phyloP scores from a whole-genome alignment of 345 rosid species.

The Melaleuca alternifolia region DNA sequence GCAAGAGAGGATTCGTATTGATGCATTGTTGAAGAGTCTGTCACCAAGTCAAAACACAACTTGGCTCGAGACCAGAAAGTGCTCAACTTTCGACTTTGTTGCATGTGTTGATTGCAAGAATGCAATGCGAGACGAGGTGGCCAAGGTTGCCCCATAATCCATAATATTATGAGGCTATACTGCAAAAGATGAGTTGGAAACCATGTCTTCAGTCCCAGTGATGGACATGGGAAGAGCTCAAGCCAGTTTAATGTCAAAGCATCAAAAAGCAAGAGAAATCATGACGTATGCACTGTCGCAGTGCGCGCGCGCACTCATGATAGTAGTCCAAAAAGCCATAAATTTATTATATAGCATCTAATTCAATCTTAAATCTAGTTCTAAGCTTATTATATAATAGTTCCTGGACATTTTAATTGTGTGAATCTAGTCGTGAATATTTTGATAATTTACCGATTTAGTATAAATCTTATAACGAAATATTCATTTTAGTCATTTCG shows the following conservation, averaged over 20 bases:
- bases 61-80: background rate
- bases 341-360: too few relatives aligned
- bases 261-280: background rate
- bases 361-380: too few relatives aligned
- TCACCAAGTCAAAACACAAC: background rate
- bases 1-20: background rate
- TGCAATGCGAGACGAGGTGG: background rate
- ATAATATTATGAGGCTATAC: too few relatives aligned
- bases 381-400: too few relatives aligned
- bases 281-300: fast-evolving
- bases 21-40: background rate
- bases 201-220: background rate
- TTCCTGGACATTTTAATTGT: too few relatives aligned
- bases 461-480: too few relatives aligned
- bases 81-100: background rate
- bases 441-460: too few relatives aligned
- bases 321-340: too few relatives aligned
- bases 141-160: background rate
- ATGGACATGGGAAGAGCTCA: background rate
- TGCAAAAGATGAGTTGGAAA: too few relatives aligned
- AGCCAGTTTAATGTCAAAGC: background rate
- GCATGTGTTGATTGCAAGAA: background rate
- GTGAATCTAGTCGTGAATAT: too few relatives aligned
- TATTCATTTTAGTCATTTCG: too few relatives aligned
- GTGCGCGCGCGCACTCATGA: too few relatives aligned